A percentile compares a stretch with the other conserved stretches of the same genome.
Conservation (phyloP, 73 alveolate genomes). For the Loxodes magnus region DNA sequence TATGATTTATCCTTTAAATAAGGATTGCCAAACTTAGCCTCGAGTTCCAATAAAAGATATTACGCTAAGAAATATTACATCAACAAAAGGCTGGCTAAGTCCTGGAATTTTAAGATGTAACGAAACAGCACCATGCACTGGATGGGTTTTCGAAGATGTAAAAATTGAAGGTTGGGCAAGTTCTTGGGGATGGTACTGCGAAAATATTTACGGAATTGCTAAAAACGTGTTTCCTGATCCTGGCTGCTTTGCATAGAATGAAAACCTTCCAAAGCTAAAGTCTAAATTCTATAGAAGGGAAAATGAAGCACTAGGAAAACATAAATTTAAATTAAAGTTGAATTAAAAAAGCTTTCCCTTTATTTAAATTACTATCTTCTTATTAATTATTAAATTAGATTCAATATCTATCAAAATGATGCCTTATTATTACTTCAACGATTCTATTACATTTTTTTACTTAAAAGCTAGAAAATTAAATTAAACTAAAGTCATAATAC, state of each 20-base stretch:
- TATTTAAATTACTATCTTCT: no score
- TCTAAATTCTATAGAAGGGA: no score
- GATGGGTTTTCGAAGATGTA: constrained; percentile 26
- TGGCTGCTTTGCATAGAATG: background rate
- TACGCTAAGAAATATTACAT: constrained; percentile 15
- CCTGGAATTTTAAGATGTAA: constrained; percentile 36
- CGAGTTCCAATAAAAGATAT: constrained; percentile 19
- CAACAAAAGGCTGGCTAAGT: constrained; percentile 12
- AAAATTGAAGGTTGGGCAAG: constrained; percentile 21
- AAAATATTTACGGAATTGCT: background rate
- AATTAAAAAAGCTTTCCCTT: no score
- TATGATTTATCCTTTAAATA: constrained; percentile 27
- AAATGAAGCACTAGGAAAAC: no score
- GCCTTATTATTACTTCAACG: no score
- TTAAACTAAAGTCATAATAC: no score
- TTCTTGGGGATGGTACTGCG: constrained; percentile 19
- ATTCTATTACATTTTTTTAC: no score
- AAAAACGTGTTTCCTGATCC: background rate
- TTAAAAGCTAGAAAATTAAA: no score
- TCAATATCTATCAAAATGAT: no score
- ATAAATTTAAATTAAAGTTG: no score
- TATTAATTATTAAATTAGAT: no score
- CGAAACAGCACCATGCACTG: constrained; percentile 37
- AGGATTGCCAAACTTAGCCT: constrained; percentile 34
- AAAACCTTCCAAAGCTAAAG: no score